These are phyloP conservation scores for Psilocybe subaeruginosa DNA, from an alignment of 768 basidiomycete species.

Conservation along the genomic window DNA sequence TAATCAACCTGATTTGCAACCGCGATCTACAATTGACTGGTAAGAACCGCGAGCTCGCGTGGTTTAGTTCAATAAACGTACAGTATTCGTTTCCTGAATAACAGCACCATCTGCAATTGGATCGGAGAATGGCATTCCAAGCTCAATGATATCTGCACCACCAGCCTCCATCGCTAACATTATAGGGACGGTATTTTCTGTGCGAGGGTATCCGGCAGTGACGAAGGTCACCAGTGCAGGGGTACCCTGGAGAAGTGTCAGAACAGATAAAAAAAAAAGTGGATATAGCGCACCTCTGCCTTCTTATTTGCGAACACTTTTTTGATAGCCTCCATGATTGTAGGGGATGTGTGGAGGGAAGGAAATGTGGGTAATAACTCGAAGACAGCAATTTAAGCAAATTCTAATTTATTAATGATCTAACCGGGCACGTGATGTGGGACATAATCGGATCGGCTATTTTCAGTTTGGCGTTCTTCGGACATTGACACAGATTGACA, in stretches of 20 bases:
- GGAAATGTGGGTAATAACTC: slow-evolving; percentile 15
- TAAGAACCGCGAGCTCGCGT: neutral
- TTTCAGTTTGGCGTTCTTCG: neutral
- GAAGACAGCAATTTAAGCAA: slow-evolving; percentile 11
- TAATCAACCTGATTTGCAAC: slow-evolving; percentile 83
- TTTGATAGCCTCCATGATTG: slow-evolving; percentile 69
- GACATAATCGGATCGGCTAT: slow-evolving; percentile 9
- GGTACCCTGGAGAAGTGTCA: slow-evolving; percentile 39
- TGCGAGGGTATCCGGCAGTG: slow-evolving; percentile 89
- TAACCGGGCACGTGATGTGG: slow-evolving; percentile 29
- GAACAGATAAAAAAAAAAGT: neutral
- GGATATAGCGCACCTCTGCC: slow-evolving; percentile 41
- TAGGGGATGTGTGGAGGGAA: slow-evolving; percentile 13
- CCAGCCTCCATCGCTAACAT: slow-evolving; percentile 93
- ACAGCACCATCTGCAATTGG: slow-evolving; percentile 95
- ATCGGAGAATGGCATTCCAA: slow-evolving; percentile 95
- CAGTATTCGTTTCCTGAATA: slow-evolving; percentile 94
- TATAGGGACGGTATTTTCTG: slow-evolving; percentile 81
- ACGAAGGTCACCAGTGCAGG: slow-evolving; percentile 85
- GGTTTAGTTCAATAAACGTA: slow-evolving; percentile 37
- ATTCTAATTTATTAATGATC: slow-evolving; percentile 20
- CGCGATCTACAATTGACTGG: slow-evolving; percentile 61
- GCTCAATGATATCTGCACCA: slow-evolving; percentile 92
- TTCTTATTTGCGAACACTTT: slow-evolving; percentile 72
- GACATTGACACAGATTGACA: neutral